phyloP scores from a whole-genome alignment of 2,329 filamentous ascomycete genomes.

The Nigrospora sphaerica region DNA sequence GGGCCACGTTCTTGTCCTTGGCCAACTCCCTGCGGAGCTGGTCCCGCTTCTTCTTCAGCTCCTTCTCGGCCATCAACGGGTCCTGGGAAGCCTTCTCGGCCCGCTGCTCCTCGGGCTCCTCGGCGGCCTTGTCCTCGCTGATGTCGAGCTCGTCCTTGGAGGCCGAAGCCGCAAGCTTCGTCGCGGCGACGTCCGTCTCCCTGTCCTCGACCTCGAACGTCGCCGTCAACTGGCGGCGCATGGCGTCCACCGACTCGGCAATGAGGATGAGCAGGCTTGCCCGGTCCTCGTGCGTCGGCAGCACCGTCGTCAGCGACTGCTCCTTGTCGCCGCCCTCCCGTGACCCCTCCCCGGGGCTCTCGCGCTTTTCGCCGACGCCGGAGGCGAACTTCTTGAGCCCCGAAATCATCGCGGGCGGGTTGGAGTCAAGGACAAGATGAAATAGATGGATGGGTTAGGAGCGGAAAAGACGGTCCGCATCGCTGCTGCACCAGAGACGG shows the following conservation, averaged over 20 bases:
- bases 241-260: constrained; percentile 6
- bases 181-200: constrained; percentile 3
- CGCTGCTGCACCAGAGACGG: too few relatives aligned
- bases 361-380: not conserved
- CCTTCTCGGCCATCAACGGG: constrained; percentile 2
- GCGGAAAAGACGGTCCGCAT: too few relatives aligned
- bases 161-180: not conserved
- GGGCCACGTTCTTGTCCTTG: constrained; percentile 14
- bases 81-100: not conserved
- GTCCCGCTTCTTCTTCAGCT: constrained; percentile 9
- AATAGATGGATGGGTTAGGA: too few relatives aligned
- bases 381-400: constrained; percentile 1
- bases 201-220: constrained; percentile 6
- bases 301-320: constrained; percentile 11
- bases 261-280: constrained; percentile 9
- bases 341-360: not conserved
- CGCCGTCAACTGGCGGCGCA: constrained; percentile 7
- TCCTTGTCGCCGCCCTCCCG: constrained; percentile 1
- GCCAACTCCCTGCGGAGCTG: constrained; percentile 12
- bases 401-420: not conserved
- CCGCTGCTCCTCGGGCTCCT: not conserved
- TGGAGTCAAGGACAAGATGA: too few relatives aligned
- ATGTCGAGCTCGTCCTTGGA: not conserved
- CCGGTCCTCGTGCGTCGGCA: constrained; percentile 11
- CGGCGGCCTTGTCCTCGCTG: not conserved